phyloP scores from a whole-genome alignment of 495 filamentous ascomycete genomes.

The Aspergillus mulundensis region DNA sequence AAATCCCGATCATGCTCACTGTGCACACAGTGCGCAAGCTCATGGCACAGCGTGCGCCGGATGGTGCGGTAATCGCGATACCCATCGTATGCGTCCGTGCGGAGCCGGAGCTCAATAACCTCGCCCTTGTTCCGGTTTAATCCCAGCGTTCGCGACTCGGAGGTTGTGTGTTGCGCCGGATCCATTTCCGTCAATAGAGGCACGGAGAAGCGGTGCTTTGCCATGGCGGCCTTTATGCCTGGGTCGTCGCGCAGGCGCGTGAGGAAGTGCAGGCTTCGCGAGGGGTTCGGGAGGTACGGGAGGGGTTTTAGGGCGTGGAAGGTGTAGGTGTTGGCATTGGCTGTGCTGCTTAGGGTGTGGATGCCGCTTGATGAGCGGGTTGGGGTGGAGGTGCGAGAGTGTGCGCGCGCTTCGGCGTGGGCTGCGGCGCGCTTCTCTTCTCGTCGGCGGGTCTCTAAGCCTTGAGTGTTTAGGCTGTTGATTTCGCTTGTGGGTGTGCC shows the following conservation, averaged over 20 bases:
- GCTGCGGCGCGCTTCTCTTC: constrained; percentile 37
- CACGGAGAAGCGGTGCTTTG: constrained; percentile 79
- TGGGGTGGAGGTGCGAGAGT: constrained; percentile 23
- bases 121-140: constrained; percentile 85
- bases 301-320: constrained; percentile 78
- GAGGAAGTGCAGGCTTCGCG: constrained; percentile 66
- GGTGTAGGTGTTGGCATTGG: constrained; percentile 63
- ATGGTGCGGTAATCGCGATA: constrained; percentile 90
- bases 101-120: constrained; percentile 83
- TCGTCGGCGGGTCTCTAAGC: constrained; percentile 33
- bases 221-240: constrained; percentile 80
- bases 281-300: constrained; percentile 69
- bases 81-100: constrained; percentile 92
- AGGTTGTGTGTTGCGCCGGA: constrained; percentile 74
- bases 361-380: constrained; percentile 32
- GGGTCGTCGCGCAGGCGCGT: constrained; percentile 74
- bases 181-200: constrained; percentile 93
- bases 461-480: constrained; percentile 36
- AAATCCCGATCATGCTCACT: constrained; percentile 79
- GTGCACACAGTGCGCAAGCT: constrained; percentile 88
- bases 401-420: constrained; percentile 32
- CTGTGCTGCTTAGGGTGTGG: constrained; percentile 34
- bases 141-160: constrained; percentile 76
- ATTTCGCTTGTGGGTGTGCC: constrained; percentile 35
- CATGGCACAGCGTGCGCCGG: constrained; percentile 87